These are phyloP conservation scores for Podila minutissima DNA, from an alignment of 192 early-diverging fungal species.

Conservation along the genomic window DNA sequence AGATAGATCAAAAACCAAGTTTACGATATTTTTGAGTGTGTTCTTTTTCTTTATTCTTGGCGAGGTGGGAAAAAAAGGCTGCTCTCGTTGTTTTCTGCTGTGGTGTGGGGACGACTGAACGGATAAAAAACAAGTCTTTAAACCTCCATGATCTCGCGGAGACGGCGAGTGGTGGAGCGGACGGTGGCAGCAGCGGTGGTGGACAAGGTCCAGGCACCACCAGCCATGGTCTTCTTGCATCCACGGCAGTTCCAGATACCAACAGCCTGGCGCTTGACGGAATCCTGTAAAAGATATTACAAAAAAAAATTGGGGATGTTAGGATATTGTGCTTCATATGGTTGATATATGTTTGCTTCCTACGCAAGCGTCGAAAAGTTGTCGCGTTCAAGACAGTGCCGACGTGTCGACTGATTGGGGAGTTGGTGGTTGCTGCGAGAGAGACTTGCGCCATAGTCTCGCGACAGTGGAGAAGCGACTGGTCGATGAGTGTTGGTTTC, in stretches of 20 bases:
- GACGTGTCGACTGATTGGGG: not conserved
- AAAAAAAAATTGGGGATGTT: not conserved
- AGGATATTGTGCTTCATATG: too few species aligned
- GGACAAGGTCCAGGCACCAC: conserved; percentile 96
- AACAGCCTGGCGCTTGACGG: conserved; percentile 93
- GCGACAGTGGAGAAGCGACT: too few species aligned
- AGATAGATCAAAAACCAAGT: too few species aligned
- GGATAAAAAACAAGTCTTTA: conserved; percentile 61
- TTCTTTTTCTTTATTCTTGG: conserved; percentile 7
- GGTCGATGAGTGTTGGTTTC: too few species aligned
- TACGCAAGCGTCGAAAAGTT: too few species aligned
- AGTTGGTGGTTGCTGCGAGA: too few species aligned
- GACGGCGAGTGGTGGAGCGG: conserved; percentile 97
- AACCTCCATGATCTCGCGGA: conserved; percentile 90
- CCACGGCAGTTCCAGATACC: conserved; percentile 99
- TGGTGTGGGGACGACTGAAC: not conserved
- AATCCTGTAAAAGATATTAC: conserved; percentile 67
- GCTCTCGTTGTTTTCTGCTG: not conserved
- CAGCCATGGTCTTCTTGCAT: conserved; percentile 95
- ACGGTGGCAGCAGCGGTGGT: conserved; percentile 92
- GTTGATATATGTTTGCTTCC: too few species aligned
- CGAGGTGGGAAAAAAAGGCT: not conserved
- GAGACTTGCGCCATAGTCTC: too few species aligned
- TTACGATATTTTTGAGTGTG: not conserved
- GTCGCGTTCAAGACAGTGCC: not conserved